Evolutionary conservation across 805 yeast genomes (phyloP), one percentile per base, ranked within the genome.

Genomic region (Tetrapisispora nanseiensis): DNA sequence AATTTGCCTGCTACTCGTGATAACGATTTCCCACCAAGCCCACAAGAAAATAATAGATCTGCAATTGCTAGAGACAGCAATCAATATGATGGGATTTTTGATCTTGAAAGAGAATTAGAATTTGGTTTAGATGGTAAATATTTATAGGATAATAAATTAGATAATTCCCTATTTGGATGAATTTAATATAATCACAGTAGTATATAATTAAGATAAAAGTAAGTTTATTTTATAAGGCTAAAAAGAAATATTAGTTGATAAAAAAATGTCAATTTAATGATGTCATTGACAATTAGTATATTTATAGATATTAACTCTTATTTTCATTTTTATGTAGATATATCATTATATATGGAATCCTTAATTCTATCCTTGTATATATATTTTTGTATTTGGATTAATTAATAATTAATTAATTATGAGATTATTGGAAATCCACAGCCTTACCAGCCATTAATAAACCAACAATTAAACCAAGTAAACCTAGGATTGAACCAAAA

Each of bases 371-470:
- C 5, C n/a, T n/a, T n/a, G n/a, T n/a, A n/a, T n/a, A n/a, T n/a
- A n/a, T n/a, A 16, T 15, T n/a, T 28, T 10, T 11, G 13, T n/a
- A 6, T 28, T 11, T 28, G 12, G 6, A 10, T 28, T 28, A 13
- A 11, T 15, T 28, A 28, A 10, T 10, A 10, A 10, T 11, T 28
- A 28, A 31, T 16, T 6, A 33, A 6, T 33, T 21, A 4, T 5
- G 6, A n/a, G 18, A 29, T 62, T 65, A 84, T 59, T 78, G 69
- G 65, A 89, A 86, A 59, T 90, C 97, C 42, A 71, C 78, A 26
- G 97, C 97, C 66, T 86, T 90, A 51, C 86, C 94, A 33, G 97
- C 92, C 97, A 92, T 92, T 65, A 92, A 75, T 55, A 92, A 76
- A 37, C 98, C 98, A 41, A 92, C 96, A 68, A 92, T 92, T 53